Evolutionary conservation across 202 grass and related monocot species (phyloP).

Genomic region (Zoysia matrella): DNA sequence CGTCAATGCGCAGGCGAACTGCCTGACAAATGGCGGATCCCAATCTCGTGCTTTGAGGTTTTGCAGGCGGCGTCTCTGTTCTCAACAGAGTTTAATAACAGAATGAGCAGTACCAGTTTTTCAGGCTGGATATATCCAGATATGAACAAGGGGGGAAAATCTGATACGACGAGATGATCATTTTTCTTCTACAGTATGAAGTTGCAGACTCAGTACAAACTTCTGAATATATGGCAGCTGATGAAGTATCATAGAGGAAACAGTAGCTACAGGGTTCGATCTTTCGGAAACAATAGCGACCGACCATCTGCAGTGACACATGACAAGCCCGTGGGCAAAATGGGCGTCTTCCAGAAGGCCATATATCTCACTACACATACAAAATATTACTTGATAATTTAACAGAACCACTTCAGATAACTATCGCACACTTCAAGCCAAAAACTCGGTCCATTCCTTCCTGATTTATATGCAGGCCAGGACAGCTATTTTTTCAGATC

Average conservation of each 20-base stretch:
- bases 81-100: no score
- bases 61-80: no score
- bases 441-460: neutral
- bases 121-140: no score
- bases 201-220: conserved; percentile 9
- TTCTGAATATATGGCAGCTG: conserved; percentile 32
- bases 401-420: conserved; percentile 25
- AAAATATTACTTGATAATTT: conserved; percentile 9
- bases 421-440: conserved; percentile 19
- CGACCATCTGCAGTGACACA: conserved; percentile 42
- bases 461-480: neutral
- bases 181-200: neutral
- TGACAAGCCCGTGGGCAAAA: conserved; percentile 47
- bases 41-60: no score
- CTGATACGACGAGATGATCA: neutral
- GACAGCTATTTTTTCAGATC: conserved; percentile 35
- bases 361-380: conserved; percentile 45
- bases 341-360: conserved; percentile 43
- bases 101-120: no score
- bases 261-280: conserved; percentile 14
- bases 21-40: no score
- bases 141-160: neutral
- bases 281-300: conserved; percentile 31
- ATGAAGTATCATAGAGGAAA: conserved; percentile 38
- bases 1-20: no score